phyloP scores from a whole-genome alignment of 768 basidiomycete species.

The Harrya chromipes region DNA sequence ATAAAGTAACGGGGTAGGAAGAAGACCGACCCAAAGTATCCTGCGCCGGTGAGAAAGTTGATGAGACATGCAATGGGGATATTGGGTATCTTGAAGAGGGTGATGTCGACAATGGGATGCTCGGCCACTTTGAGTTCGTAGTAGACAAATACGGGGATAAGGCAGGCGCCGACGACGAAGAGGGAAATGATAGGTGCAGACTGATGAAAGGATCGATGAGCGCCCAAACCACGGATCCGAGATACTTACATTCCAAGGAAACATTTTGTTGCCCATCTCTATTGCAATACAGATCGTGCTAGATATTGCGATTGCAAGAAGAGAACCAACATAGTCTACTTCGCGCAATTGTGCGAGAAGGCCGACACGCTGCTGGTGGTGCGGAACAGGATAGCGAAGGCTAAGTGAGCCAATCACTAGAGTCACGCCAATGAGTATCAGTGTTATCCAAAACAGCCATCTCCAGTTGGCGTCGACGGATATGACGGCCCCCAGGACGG shows the following conservation, averaged over 20 bases:
- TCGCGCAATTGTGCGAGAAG: conserved; percentile 33
- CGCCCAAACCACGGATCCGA: background rate
- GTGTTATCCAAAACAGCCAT: conserved; percentile 46
- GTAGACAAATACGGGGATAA: conserved; percentile 33
- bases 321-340: conserved; percentile 32
- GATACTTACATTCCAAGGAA: conserved; percentile 32
- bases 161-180: conserved; percentile 28
- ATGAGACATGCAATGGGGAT: conserved; percentile 36
- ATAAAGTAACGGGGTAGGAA: conserved; percentile 40
- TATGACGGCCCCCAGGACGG: conserved; percentile 45
- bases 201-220: conserved; percentile 15
- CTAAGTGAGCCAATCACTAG: conserved; percentile 24
- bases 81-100: conserved; percentile 32
- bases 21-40: conserved; percentile 37
- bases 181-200: conserved; percentile 28
- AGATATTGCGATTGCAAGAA: conserved; percentile 32
- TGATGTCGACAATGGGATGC: conserved; percentile 34
- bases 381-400: conserved; percentile 33
- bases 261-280: conserved; percentile 37
- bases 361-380: conserved; percentile 30
- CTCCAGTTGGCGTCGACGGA: conserved; percentile 43
- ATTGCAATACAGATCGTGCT: conserved; percentile 36
- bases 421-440: conserved; percentile 33
- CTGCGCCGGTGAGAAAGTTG: conserved; percentile 38
- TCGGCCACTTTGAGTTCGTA: conserved; percentile 34